Percentiles rank a stretch among this genome's conserved stretches.
Conservation (phyloP, 371 early-diverging fungal species). For the Dinochytrium kinnereticum region DNA sequence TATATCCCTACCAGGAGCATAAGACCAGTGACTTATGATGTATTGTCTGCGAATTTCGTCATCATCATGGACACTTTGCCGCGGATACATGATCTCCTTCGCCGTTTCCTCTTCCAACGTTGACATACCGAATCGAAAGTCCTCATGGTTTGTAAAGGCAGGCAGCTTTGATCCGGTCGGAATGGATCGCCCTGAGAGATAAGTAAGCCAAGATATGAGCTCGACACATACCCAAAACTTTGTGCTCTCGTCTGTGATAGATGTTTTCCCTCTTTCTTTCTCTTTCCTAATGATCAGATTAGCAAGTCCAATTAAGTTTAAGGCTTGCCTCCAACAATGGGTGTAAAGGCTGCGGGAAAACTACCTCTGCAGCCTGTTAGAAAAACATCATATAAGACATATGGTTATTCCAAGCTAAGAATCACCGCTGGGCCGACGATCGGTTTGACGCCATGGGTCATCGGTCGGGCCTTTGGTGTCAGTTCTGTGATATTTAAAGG, state of each 20-base stretch:
- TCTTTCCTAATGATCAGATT: constrained; percentile 24
- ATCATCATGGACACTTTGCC: constrained; percentile 23
- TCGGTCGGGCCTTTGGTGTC: constrained; percentile 30
- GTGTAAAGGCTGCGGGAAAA: constrained; percentile 24
- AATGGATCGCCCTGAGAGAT: constrained; percentile 32
- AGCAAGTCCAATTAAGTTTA: not conserved
- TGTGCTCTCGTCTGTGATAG: constrained; percentile 47
- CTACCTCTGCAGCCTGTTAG: constrained; percentile 31
- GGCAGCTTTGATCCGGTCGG: constrained; percentile 32
- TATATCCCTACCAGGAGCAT: constrained; percentile 26
- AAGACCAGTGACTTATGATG: constrained; percentile 44
- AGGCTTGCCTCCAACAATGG: constrained; percentile 21
- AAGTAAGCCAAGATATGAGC: not conserved
- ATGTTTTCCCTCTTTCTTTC: constrained; percentile 33
- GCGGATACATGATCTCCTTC: constrained; percentile 43
- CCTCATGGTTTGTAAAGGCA: constrained; percentile 29
- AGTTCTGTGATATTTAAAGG: constrained; percentile 35
- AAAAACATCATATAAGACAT: not conserved
- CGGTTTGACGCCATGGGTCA: constrained; percentile 37
- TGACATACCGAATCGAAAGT: constrained; percentile 41
- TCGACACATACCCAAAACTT: constrained; percentile 34
- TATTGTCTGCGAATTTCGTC: constrained; percentile 33
- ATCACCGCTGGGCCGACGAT: constrained; percentile 23
- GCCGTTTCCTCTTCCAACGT: constrained; percentile 35
- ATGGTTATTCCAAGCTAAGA: not conserved